Conservation (phyloP, 768 basidiomycete species). For the Hericium rajendrae region DNA sequence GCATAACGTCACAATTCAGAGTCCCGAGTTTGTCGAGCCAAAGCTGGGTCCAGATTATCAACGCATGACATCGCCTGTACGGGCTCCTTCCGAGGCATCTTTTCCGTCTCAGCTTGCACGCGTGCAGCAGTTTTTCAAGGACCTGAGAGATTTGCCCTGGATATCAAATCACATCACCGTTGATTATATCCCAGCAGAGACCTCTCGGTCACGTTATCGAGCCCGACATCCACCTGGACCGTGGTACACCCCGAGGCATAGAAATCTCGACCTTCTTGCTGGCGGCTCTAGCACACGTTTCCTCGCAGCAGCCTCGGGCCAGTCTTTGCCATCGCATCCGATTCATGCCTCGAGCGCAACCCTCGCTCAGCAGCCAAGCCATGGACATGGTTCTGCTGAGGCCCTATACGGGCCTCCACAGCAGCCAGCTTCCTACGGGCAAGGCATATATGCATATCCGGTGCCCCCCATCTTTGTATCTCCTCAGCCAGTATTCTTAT, state of each 20-base stretch:
- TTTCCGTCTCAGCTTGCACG: conserved; percentile 9
- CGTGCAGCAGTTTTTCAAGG: conserved; percentile 10
- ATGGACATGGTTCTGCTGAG: conserved; percentile 1
- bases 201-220: conserved; percentile 2
- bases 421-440: not conserved
- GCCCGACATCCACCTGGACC: conserved; percentile 1
- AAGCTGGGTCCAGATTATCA: conserved; percentile 6
- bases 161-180: conserved; percentile 8
- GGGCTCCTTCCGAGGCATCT: conserved; percentile 2
- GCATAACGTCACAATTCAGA: conserved; percentile 8
- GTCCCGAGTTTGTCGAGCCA: conserved; percentile 9
- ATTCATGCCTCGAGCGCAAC: conserved; percentile 2
- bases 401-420: not conserved
- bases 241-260: conserved; percentile 10
- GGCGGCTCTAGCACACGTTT: conserved; percentile 3
- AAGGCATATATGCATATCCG: conserved; percentile 1
- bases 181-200: conserved; percentile 10
- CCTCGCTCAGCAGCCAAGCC: not conserved
- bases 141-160: conserved; percentile 12
- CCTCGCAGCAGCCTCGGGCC: conserved; percentile 1
- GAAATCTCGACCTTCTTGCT: conserved; percentile 7
- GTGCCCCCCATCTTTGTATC: conserved; percentile 5
- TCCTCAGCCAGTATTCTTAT: conserved; percentile 8
- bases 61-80: conserved; percentile 6
- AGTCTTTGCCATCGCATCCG: not conserved